Conservation (phyloP, 352 stramenopile species). For the Blastocystis sp. region DNA sequence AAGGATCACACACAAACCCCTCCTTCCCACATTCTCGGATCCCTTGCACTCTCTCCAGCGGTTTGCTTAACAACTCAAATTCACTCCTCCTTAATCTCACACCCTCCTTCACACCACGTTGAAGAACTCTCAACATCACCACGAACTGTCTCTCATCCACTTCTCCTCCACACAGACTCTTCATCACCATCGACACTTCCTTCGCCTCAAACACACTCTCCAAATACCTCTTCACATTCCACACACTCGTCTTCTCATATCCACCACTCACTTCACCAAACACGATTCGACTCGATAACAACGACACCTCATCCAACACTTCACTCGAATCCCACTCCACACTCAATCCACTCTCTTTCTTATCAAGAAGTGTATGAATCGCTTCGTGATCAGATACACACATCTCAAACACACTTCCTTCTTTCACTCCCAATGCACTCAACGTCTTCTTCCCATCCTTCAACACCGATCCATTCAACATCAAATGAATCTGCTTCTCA, state of each 20-base stretch:
- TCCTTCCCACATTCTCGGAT: not conserved
- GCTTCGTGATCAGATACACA: not conserved
- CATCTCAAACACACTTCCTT: constrained; percentile 40
- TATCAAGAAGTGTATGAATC: not conserved
- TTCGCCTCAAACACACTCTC: not conserved
- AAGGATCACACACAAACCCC: not conserved
- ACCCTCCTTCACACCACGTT: not conserved
- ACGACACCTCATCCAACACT: not conserved
- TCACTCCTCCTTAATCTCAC: too few relatives aligned
- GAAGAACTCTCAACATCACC: not conserved
- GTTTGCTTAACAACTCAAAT: too few relatives aligned
- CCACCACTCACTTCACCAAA: not conserved
- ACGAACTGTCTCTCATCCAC: not conserved
- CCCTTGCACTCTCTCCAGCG: too few relatives aligned
- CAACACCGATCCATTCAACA: not conserved
- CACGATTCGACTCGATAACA: constrained; percentile 4
- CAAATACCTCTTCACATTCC: not conserved
- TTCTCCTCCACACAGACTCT: not conserved
- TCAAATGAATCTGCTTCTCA: not conserved
- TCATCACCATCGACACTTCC: not conserved
- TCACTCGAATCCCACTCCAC: too few relatives aligned
- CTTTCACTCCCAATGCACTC: not conserved
- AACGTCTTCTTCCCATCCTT: not conserved
- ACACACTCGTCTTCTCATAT: not conserved
- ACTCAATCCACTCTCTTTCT: too few relatives aligned